These are phyloP conservation scores for Boechera stricta DNA, from an alignment of 345 rosid genomes.

Conservation along the genomic window DNA sequence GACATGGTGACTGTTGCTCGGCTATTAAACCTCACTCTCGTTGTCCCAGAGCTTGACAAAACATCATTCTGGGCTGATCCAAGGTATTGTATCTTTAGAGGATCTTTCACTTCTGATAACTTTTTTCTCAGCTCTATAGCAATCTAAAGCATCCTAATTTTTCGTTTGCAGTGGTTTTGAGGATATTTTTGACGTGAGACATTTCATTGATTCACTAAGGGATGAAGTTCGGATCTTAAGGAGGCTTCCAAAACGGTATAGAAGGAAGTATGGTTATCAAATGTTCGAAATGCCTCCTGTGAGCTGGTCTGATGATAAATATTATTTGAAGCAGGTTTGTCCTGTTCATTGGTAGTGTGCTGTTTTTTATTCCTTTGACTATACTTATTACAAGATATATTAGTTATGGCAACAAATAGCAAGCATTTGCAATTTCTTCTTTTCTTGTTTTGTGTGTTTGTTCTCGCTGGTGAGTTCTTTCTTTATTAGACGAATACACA, in stretches of 20 bases:
- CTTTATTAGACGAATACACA: neutral
- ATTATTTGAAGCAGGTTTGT: constrained; percentile 86
- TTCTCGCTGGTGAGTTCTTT: neutral
- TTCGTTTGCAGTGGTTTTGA: constrained; percentile 80
- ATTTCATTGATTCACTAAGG: constrained; percentile 91
- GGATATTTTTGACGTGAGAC: constrained; percentile 88
- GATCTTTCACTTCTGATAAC: neutral
- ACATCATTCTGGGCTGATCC: constrained; percentile 98
- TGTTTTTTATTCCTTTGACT: neutral
- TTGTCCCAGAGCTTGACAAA: constrained; percentile 97
- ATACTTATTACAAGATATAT: neutral
- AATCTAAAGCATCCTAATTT: constrained; percentile 32
- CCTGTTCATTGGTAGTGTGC: neutral
- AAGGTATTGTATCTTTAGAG: constrained; percentile 60
- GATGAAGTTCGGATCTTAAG: constrained; percentile 85
- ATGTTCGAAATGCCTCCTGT: constrained; percentile 83
- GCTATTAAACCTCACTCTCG: constrained; percentile 89
- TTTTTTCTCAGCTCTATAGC: neutral
- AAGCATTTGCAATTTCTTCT: neutral
- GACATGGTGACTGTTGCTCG: constrained; percentile 92
- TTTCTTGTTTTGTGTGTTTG: neutral
- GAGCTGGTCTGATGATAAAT: constrained; percentile 95
- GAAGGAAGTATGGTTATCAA: constrained; percentile 62
- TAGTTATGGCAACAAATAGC: neutral
- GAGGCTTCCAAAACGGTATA: constrained; percentile 81